A percentile compares a stretch with the other conserved stretches of the same genome.
Evolutionary conservation across 83 land plant genomes (phyloP).

Genomic region (Thuja plicata): DNA sequence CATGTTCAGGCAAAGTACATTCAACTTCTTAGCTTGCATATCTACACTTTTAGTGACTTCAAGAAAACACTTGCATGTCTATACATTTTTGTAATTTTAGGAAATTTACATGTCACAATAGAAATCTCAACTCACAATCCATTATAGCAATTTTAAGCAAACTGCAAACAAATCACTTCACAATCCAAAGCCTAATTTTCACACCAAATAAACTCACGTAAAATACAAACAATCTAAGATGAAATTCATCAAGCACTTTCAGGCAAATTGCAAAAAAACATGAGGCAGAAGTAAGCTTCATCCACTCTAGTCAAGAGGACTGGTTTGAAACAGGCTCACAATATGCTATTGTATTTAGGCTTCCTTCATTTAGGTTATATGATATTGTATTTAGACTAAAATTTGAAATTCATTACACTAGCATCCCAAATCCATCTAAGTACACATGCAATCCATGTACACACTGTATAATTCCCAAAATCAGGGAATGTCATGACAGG

Average conservation of each 20-base stretch:
- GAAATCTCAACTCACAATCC: neutral
- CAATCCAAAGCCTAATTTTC: neutral
- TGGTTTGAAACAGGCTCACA: too few relatives aligned
- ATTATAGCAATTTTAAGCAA: neutral
- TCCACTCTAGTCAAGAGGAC: too few relatives aligned
- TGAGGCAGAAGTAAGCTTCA: neutral
- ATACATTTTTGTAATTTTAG: too few relatives aligned
- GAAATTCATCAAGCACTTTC: neutral
- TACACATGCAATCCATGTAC: too few relatives aligned
- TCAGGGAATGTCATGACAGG: too few relatives aligned
- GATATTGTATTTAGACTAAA: too few relatives aligned
- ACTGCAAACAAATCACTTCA: too few relatives aligned
- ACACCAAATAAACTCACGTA: neutral
- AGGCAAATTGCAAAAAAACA: neutral
- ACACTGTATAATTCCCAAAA: too few relatives aligned
- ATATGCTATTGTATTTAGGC: too few relatives aligned
- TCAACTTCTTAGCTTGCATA: neutral
- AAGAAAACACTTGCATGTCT: neutral
- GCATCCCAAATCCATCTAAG: too few relatives aligned
- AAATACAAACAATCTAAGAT: neutral
- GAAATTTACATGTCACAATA: neutral
- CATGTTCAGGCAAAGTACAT: neutral
- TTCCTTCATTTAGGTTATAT: too few relatives aligned
- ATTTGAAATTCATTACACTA: too few relatives aligned
- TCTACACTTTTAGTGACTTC: neutral